Conservation (phyloP, 1,139 yeast species). For the Yamadazyma blattariae region DNA sequence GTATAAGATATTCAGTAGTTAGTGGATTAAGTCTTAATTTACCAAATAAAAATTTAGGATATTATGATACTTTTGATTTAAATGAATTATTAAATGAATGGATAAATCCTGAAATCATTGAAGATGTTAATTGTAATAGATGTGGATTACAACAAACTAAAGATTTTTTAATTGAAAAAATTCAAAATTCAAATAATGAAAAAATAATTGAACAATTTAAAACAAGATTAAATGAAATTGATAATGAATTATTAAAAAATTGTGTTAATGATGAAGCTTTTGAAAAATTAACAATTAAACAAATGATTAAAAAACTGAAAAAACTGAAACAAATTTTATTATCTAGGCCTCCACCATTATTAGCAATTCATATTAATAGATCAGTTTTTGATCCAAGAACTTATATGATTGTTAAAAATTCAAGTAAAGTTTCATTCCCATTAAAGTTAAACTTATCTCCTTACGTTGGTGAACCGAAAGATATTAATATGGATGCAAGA, state of each 20-base stretch:
- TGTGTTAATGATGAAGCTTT: conserved; percentile 80
- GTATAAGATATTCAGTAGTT: conserved; percentile 76
- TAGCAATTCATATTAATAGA: conserved; percentile 84
- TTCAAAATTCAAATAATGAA: conserved; percentile 25
- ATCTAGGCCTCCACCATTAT: conserved; percentile 79
- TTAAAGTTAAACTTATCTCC: conserved; percentile 60
- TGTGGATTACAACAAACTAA: conserved; percentile 72
- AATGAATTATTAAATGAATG: conserved; percentile 65
- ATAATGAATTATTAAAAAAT: conserved; percentile 55
- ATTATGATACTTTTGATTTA: conserved; percentile 44
- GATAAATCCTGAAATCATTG: conserved; percentile 79
- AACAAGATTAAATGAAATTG: conserved; percentile 53
- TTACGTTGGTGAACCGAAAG: conserved; percentile 67
- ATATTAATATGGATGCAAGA: conserved; percentile 79
- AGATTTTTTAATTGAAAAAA: conserved; percentile 45
- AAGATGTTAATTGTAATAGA: conserved; percentile 90
- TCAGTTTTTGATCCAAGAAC: conserved; percentile 89
- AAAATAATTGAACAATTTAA: conserved; percentile 46
- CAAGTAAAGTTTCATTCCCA: conserved; percentile 79
- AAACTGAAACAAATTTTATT: conserved; percentile 81
- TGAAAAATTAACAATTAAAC: conserved; percentile 68
- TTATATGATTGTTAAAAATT: conserved; percentile 78
- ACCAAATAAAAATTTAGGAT: conserved; percentile 30
- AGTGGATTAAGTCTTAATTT: conserved; percentile 80
- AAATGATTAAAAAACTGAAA: conserved; percentile 69